A percentile compares a stretch with the other conserved stretches of the same genome.
These are phyloP conservation scores for Sphagnum fallax DNA, from an alignment of 228 moss, liverwort and hornwort genomes.

Conservation along the genomic window DNA sequence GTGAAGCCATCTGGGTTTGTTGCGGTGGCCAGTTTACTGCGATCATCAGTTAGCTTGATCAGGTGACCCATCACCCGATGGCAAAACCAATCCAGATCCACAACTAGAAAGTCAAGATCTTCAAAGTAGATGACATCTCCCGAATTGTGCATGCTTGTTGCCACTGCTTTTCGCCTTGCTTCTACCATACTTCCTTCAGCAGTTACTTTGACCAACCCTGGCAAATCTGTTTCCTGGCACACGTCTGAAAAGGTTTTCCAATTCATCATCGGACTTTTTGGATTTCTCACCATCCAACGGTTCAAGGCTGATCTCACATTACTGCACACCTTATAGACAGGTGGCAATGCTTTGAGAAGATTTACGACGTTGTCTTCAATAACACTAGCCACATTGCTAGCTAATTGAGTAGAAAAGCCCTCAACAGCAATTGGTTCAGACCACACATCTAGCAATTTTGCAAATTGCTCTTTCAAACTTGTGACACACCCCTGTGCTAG, in stretches of 20 bases:
- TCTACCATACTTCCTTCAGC: background rate
- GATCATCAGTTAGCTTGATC: background rate
- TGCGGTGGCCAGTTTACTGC: background rate
- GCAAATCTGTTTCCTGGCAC: background rate
- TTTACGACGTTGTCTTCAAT: background rate
- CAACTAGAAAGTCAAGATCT: constrained; percentile 2
- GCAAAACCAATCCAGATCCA: constrained; percentile 6
- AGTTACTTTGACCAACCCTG: background rate
- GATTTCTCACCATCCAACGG: background rate
- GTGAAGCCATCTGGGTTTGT: background rate
- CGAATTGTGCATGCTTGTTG: background rate
- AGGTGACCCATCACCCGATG: background rate
- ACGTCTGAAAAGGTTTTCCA: background rate
- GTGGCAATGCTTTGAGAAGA: background rate
- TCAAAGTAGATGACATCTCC: constrained; percentile 7
- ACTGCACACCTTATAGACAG: background rate
- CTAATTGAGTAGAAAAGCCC: background rate
- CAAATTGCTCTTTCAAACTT: background rate
- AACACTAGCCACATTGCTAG: background rate
- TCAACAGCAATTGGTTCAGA: background rate
- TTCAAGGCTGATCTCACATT: background rate
- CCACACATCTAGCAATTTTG: background rate
- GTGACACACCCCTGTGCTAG: background rate
- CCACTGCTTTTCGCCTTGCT: constrained; percentile 1
- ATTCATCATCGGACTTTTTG: background rate